phyloP scores from a whole-genome alignment of 2,329 filamentous ascomycete genomes.

The Fusarium pseudograminearum region DNA sequence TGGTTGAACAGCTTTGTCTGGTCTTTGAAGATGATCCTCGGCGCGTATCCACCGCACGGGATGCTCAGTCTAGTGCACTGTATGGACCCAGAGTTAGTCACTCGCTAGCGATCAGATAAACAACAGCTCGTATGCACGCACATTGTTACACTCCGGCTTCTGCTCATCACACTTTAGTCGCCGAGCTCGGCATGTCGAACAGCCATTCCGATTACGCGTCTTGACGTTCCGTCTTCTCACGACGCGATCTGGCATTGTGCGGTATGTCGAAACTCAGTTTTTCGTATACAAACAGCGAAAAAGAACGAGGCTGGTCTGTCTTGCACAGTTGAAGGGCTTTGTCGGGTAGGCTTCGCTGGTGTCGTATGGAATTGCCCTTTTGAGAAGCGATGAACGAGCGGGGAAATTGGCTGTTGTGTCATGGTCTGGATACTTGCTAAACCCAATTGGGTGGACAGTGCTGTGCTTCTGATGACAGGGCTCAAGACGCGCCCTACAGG shows the following conservation, averaged over 20 bases:
- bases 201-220: slow-evolving; percentile 27
- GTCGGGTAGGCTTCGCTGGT: neutral
- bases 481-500: neutral
- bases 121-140: neutral
- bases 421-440: neutral
- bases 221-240: slow-evolving; percentile 20
- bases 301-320: neutral
- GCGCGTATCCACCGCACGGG: slow-evolving; percentile 30
- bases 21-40: slow-evolving; percentile 32
- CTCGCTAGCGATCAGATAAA: neutral
- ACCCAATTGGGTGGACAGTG: neutral
- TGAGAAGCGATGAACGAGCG: neutral
- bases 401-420: neutral
- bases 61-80: slow-evolving; percentile 20
- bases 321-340: neutral
- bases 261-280: neutral
- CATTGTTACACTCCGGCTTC: slow-evolving; percentile 30
- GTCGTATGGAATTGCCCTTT: neutral
- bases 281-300: neutral
- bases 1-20: slow-evolving; percentile 25
- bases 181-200: slow-evolving; percentile 28
- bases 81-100: neutral
- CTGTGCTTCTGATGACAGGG: neutral
- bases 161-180: slow-evolving; percentile 28
- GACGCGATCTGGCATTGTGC: slow-evolving; percentile 14